Evolutionary conservation across 2,329 filamentous ascomycete species (phyloP).

Genomic region (Aspergillus sp.): DNA sequence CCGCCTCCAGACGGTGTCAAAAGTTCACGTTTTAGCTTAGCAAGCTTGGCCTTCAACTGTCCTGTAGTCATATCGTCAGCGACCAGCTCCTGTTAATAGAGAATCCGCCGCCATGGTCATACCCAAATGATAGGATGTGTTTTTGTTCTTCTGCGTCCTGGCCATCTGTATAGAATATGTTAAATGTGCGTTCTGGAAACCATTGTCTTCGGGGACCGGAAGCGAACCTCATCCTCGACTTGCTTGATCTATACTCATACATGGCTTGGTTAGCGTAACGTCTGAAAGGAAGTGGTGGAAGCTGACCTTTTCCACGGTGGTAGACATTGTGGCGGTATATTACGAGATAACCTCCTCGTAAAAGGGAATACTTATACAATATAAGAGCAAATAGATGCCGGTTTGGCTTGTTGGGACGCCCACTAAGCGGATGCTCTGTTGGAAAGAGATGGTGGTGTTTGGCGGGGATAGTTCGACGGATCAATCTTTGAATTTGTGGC

Average conservation of each 20-base stretch:
- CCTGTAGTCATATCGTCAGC: constrained; percentile 41
- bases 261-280: constrained; percentile 29
- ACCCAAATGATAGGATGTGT: constrained; percentile 87
- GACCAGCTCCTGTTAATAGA: constrained; percentile 2
- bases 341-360: constrained; percentile 21
- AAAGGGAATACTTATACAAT: background rate
- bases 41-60: constrained; percentile 96
- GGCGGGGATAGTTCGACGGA: constrained; percentile 11
- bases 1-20: constrained; percentile 78
- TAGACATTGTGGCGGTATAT: constrained; percentile 71
- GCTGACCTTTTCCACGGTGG: constrained; percentile 91
- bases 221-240: constrained; percentile 89
- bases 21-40: constrained; percentile 94
- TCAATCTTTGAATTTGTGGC: constrained; percentile 32
- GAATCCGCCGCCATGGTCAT: constrained; percentile 13
- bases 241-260: constrained; percentile 75
- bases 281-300: background rate
- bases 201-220: constrained; percentile 37
- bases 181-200: constrained; percentile 12
- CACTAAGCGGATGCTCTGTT: constrained; percentile 13
- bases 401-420: background rate
- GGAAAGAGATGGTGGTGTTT: constrained; percentile 9
- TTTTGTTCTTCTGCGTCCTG: constrained; percentile 96
- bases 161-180: constrained; percentile 67
- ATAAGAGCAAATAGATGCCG: background rate